These are phyloP conservation scores for Suillus hirtellus DNA, from an alignment of 768 basidiomycete species.

Conservation along the genomic window DNA sequence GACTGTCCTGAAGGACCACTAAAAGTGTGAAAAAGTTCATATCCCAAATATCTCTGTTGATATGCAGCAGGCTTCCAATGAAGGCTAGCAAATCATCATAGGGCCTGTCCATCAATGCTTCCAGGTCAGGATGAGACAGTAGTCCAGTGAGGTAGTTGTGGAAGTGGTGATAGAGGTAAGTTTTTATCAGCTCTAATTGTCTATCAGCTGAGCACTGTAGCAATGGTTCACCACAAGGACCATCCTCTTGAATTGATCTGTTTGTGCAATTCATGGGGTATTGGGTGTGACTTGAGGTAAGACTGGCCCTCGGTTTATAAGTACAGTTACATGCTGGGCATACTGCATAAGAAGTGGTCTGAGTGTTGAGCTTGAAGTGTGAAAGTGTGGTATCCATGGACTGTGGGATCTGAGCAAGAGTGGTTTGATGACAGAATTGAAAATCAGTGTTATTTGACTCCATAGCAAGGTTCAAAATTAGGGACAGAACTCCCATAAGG, in stretches of 20 bases:
- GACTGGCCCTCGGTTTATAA: constrained; percentile 9
- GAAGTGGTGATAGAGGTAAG: not conserved
- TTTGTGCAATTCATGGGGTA: constrained; percentile 16
- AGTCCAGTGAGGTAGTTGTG: not conserved
- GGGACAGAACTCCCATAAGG: constrained; percentile 18
- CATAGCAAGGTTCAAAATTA: constrained; percentile 16
- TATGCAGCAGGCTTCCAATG: not conserved
- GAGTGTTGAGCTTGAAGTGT: constrained; percentile 17
- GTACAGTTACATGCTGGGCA: constrained; percentile 18
- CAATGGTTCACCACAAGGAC: not conserved
- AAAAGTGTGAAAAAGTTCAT: constrained; percentile 30
- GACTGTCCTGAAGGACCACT: constrained; percentile 19
- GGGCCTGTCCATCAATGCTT: constrained; percentile 13
- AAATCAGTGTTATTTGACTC: not conserved
- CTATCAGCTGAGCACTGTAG: not conserved
- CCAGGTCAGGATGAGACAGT: constrained; percentile 8
- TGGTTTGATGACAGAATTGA: not conserved
- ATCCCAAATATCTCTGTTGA: constrained; percentile 9
- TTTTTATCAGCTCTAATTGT: not conserved
- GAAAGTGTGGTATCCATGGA: constrained; percentile 9
- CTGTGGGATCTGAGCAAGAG: not conserved
- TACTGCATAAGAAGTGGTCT: constrained; percentile 16
- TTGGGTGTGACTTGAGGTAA: not conserved
- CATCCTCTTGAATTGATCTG: not conserved
- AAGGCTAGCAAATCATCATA: constrained; percentile 7